Conservation (phyloP, 2,329 filamentous ascomycete genomes). For the Clarireedia monteithiana region DNA sequence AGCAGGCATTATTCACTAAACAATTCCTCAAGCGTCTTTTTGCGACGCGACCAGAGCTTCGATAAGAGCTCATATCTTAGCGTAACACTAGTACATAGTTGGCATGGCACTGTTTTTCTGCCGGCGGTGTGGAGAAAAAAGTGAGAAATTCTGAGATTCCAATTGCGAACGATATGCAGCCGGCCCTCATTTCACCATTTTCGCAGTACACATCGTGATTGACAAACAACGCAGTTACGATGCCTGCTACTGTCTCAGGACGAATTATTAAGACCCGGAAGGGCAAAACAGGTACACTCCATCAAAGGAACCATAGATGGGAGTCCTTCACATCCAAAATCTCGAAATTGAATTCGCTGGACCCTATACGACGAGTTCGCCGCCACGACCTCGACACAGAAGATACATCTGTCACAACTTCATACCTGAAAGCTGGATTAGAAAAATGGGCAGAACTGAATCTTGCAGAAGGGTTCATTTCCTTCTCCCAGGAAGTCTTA, state of each 20-base stretch:
- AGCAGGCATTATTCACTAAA: too few relatives aligned
- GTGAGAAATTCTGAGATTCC: conserved; percentile 1
- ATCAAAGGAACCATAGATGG: conserved; percentile 80
- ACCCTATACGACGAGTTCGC: conserved; percentile 84
- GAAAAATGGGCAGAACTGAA: conserved; percentile 91
- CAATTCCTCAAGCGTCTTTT: neutral
- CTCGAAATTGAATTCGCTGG: conserved; percentile 78
- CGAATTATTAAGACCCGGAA: conserved; percentile 63
- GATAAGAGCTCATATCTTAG: conserved; percentile 11
- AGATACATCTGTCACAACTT: conserved; percentile 68
- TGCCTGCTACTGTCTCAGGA: conserved; percentile 56
- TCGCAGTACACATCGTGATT: conserved; percentile 1
- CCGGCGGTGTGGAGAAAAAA: conserved; percentile 6
- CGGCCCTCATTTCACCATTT: neutral
- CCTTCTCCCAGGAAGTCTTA: conserved; percentile 67
- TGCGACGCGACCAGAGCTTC: conserved; percentile 3
- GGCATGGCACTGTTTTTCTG: neutral
- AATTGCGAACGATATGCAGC: neutral
- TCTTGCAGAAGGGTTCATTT: conserved; percentile 70
- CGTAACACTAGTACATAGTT: neutral
- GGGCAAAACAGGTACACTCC: conserved; percentile 61
- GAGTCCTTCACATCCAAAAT: conserved; percentile 88
- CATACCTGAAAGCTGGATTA: conserved; percentile 76
- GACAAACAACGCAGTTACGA: conserved; percentile 32
- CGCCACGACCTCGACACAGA: conserved; percentile 75